These are phyloP conservation scores for Pelargonium nanum DNA, from an alignment of 345 rosid species.

Conservation along the genomic window DNA sequence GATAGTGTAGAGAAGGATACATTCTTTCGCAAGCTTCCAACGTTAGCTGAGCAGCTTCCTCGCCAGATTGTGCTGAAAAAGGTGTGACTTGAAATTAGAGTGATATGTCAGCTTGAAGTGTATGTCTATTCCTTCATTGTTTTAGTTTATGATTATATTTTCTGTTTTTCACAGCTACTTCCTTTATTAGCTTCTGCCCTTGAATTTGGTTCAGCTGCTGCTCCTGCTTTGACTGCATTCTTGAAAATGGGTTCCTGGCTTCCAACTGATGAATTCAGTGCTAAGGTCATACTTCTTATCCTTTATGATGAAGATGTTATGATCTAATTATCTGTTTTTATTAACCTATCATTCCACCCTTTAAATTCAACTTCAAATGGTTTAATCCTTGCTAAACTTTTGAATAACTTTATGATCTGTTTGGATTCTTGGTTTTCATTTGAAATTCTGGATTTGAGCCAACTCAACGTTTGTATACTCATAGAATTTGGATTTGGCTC, in stretches of 20 bases:
- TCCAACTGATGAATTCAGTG: slow-evolving; percentile 71
- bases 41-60: slow-evolving; percentile 95
- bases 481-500: no score
- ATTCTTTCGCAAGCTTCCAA: slow-evolving; percentile 96
- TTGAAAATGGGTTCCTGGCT: slow-evolving; percentile 98
- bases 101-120: slow-evolving; percentile 9
- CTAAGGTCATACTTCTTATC: slow-evolving; percentile 43
- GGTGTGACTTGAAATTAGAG: slow-evolving; percentile 32
- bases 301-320: not conserved
- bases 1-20: slow-evolving; percentile 94
- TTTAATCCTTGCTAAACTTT: not conserved
- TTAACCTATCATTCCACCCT: not conserved
- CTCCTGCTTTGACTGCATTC: slow-evolving; percentile 82
- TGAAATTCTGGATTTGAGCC: no score
- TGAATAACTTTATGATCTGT: no score
- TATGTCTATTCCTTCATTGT: slow-evolving; percentile 4
- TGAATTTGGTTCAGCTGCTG: slow-evolving; percentile 97
- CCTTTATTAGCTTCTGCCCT: slow-evolving; percentile 95
- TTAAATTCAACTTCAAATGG: not conserved
- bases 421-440: no score
- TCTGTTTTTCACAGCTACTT: slow-evolving; percentile 64
- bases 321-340: not conserved
- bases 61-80: slow-evolving; percentile 90
- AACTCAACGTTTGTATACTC: no score
- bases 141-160: slow-evolving; percentile 18